A percentile compares a stretch with the other conserved stretches of the same genome.
These are phyloP conservation scores for Neoscytalidium dimidiatum DNA, from an alignment of 2,329 filamentous ascomycete genomes.

Conservation along the genomic window DNA sequence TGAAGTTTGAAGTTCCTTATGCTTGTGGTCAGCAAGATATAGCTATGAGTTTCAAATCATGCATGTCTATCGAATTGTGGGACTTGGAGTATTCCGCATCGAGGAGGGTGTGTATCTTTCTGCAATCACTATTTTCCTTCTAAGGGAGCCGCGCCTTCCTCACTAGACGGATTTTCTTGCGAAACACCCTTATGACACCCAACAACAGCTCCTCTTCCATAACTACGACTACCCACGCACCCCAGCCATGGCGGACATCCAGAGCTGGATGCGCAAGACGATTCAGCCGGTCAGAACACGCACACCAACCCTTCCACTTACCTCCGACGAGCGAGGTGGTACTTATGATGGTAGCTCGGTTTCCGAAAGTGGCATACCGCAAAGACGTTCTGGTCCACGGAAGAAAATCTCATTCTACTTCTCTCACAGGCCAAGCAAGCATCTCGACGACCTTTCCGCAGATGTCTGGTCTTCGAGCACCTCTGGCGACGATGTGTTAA, in stretches of 20 bases:
- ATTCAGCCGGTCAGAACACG: constrained; percentile 7
- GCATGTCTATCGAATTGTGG: no score
- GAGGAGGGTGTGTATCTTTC: no score
- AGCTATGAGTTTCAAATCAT: no score
- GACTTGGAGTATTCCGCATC: no score
- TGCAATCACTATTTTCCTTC: no score
- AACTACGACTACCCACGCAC: not conserved
- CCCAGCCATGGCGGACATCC: constrained; percentile 6
- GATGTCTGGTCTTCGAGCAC: constrained; percentile 73
- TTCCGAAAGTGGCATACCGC: constrained; percentile 8
- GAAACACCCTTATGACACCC: no score
- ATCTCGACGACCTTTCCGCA: constrained; percentile 68
- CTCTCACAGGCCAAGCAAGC: constrained; percentile 39
- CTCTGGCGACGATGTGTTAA: constrained; percentile 37
- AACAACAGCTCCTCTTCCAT: not conserved
- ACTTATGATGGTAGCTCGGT: not conserved
- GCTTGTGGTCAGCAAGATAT: no score
- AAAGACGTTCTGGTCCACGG: constrained; percentile 1
- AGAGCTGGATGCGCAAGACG: constrained; percentile 17
- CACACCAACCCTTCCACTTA: not conserved
- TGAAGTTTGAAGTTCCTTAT: no score
- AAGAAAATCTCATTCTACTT: constrained; percentile 17
- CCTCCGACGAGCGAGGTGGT: not conserved
- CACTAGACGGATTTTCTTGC: no score
- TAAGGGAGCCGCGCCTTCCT: no score